Base-by-base conservation (phyloP, 1,139 yeast species). In the Kodamaea suecica region DNA sequence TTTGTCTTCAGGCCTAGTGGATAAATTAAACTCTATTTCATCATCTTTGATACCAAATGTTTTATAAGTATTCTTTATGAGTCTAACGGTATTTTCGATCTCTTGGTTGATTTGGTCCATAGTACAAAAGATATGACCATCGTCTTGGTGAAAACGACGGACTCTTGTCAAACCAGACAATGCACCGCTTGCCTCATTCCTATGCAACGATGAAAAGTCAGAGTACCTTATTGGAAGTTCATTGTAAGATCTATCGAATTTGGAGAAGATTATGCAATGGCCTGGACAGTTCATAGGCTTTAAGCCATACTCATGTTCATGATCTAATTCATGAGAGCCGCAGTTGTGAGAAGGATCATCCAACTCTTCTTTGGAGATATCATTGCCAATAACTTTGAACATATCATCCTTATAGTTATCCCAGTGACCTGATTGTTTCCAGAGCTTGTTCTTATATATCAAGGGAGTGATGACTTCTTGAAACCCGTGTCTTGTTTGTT, bases 231-330 rank as follows among this genome's bases (percentile, higher is more conserved):
- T 70, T 4, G 99, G 99, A 38, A 94, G 65, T 50, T 94, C 97
- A 43, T 87, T 78, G 55, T 87, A 87, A 0, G 95, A 85, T 48
- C 95, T 78, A 41, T 88, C 95, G 45, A 84, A 80, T 45, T 80
- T 76, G 42, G 83, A 77, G 66, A 81, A 94, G 45, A 94, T 78
- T 39, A 92, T 58, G 56, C 98, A 94, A 58, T 94, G 99, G 1
- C 97, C 97, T 0, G 99, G 98, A 58, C 98, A 92, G 63, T 92
- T 94, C 98, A 92, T 92, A 17, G 98, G 98, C 59, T 92, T 92
- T 42, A 92, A 69, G 3, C 96, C 96, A 54, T 77, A 86, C 29
- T 74, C 79, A 47, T 78, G 81, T 16, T 63, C 53, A 17, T 34
- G 39, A 11, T 38, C 41, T n/a, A 32, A 26, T 10, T 27, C 29